Percentiles rank a stretch among this genome's conserved stretches.
phyloP scores from a whole-genome alignment of 495 filamentous ascomycete species.

The Talaromyces proteolyticus region DNA sequence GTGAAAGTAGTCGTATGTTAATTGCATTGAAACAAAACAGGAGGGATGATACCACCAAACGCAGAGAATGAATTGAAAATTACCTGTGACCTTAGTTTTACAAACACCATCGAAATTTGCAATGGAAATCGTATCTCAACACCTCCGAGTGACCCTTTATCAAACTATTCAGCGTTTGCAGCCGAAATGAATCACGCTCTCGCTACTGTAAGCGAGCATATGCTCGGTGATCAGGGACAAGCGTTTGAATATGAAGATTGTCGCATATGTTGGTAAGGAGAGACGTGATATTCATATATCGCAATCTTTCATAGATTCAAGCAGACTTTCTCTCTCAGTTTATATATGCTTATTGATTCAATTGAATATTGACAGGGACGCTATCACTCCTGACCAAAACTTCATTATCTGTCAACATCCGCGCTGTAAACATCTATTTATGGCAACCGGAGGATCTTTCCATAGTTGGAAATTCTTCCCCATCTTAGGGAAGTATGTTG shows the following conservation, averaged over 20 bases:
- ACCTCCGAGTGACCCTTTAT: conserved; percentile 45
- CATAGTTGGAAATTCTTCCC: conserved; percentile 59
- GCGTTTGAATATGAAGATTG: conserved; percentile 1
- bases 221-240: conserved; percentile 31
- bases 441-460: conserved; percentile 45
- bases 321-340: not conserved
- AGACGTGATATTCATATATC: not conserved
- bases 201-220: conserved; percentile 24
- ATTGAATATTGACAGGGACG: conserved; percentile 17
- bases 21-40: conserved; percentile 42
- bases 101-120: conserved; percentile 38
- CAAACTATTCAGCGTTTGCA: conserved; percentile 32
- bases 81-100: conserved; percentile 28
- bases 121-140: conserved; percentile 40
- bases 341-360: not conserved
- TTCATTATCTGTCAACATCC: conserved; percentile 54
- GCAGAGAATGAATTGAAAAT: conserved; percentile 1
- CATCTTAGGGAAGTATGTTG: conserved; percentile 52
- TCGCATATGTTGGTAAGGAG: conserved; percentile 38
- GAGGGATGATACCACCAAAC: not conserved
- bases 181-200: conserved; percentile 32
- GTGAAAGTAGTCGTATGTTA: conserved; percentile 35
- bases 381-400: conserved; percentile 42
- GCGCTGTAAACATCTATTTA: conserved; percentile 36
- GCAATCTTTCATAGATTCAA: not conserved